Evolutionary conservation across 257 asterid genomes (phyloP).

Genomic region (Solanum virginianum): DNA sequence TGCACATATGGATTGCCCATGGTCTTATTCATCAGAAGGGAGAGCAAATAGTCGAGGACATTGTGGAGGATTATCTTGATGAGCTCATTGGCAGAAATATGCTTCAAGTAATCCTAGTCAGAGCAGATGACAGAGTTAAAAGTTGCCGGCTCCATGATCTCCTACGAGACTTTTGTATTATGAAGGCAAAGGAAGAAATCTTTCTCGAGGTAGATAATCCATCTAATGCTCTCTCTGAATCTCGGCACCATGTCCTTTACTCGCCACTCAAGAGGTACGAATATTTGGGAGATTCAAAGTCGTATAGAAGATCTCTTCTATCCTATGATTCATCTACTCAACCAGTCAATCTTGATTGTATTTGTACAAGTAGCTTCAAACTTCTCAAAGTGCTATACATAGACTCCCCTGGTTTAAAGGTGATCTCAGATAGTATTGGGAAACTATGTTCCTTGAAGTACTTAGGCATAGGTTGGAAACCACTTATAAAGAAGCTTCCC

Average conservation of each 20-base stretch:
- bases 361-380: background rate
- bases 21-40: constrained; percentile 2
- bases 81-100: too few species aligned
- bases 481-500: background rate
- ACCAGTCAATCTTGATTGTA: background rate
- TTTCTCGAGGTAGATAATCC: background rate
- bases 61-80: constrained; percentile 7
- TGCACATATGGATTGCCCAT: constrained; percentile 13
- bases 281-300: background rate
- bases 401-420: background rate
- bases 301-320: background rate
- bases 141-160: background rate
- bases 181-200: constrained; percentile 6
- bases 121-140: background rate
- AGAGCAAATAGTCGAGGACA: constrained; percentile 2
- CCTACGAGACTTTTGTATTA: background rate
- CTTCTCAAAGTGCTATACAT: constrained; percentile 2
- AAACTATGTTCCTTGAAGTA: too few species aligned
- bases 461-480: constrained; percentile 2
- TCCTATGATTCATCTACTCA: background rate
- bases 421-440: background rate
- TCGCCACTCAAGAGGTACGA: background rate
- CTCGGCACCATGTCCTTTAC: background rate
- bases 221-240: background rate
- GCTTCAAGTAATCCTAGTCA: background rate